Conservation (phyloP, 331 rosid genomes). For the Malus hybrid region DNA sequence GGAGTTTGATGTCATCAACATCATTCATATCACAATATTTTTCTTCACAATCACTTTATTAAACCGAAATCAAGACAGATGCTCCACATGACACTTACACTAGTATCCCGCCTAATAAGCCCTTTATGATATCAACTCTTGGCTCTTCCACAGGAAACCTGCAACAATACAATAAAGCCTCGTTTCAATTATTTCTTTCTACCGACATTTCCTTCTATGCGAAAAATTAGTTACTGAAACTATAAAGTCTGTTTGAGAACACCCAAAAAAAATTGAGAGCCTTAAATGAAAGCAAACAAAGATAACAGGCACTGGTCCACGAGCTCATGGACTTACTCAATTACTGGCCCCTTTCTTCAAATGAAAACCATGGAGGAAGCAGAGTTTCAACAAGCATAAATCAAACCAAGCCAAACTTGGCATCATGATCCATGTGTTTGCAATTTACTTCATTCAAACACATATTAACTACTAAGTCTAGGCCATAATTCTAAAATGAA, state of each 20-base stretch:
- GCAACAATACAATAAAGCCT: not conserved
- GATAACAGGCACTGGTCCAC: not conserved
- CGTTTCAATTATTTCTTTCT: not conserved
- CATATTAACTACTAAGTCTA: too few species aligned
- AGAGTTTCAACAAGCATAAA: not conserved
- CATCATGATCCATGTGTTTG: not conserved
- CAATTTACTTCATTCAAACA: not conserved
- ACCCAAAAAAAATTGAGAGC: not conserved
- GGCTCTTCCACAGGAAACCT: not conserved
- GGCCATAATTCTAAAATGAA: not conserved
- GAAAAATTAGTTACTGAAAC: not conserved
- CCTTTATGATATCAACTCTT: not conserved
- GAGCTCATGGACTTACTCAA: not conserved
- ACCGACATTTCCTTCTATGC: not conserved
- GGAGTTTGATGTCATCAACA: constrained; percentile 1
- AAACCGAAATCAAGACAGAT: constrained; percentile 8
- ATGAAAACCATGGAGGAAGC: not conserved
- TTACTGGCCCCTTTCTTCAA: not conserved
- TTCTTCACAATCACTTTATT: constrained; percentile 19
- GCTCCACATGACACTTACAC: not conserved
- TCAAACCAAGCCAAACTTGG: not conserved
- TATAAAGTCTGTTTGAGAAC: not conserved
- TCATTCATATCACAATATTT: not conserved
- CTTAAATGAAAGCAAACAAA: not conserved
- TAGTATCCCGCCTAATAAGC: not conserved